Conservation (phyloP, 148 eudicot genomes). For the Arbutus unedo region DNA sequence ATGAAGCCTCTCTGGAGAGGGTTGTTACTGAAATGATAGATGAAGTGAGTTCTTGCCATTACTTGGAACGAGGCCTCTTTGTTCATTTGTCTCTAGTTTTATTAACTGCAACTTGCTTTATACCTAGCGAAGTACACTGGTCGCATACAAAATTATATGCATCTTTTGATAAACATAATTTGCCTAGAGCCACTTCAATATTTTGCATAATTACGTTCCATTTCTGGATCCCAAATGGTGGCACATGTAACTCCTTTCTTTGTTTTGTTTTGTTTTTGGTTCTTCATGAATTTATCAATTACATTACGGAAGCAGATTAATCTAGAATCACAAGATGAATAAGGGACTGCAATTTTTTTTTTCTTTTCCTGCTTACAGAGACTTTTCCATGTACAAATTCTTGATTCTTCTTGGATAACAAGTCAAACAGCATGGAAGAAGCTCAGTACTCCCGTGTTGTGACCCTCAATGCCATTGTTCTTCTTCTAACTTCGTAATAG, state of each 20-base stretch:
- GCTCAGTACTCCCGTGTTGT: neutral
- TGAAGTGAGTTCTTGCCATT: conserved; percentile 54
- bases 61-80: conserved; percentile 9
- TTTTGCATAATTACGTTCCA: neutral
- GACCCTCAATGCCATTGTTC: neutral
- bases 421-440: neutral
- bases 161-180: neutral
- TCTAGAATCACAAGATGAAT: neutral
- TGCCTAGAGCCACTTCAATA: neutral
- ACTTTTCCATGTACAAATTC: neutral
- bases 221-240: neutral
- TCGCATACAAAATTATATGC: neutral
- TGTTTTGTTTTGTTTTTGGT: neutral
- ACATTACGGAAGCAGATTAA: neutral
- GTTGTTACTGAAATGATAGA: conserved; percentile 77
- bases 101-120: neutral
- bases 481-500: neutral
- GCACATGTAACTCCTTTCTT: neutral
- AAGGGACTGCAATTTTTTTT: neutral
- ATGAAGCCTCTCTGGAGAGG: conserved; percentile 55
- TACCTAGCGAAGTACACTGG: neutral
- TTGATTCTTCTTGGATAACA: neutral
- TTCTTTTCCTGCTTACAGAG: neutral
- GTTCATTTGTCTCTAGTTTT: conserved; percentile 1
- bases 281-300: neutral